These are phyloP conservation scores for Raffaelea albimanens DNA, from an alignment of 2,329 filamentous ascomycete species.

Conservation along the genomic window DNA sequence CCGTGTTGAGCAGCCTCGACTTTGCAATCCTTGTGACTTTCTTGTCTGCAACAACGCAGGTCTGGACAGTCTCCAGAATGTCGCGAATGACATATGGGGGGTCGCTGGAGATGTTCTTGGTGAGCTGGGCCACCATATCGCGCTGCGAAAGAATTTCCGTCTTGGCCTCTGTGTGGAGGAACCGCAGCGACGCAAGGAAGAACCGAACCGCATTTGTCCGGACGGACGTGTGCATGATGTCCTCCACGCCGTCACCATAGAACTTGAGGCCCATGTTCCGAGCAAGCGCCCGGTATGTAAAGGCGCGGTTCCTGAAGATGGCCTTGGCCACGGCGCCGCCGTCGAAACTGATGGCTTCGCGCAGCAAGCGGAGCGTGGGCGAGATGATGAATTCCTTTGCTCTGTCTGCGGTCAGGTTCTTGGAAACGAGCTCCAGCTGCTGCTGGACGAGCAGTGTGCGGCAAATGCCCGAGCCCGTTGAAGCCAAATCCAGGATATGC, in stretches of 20 bases:
- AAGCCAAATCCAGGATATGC: constrained; percentile 60
- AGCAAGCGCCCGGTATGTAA: constrained; percentile 70
- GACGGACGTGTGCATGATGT: constrained; percentile 63
- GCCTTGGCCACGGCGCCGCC: constrained; percentile 70
- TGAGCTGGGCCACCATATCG: constrained; percentile 59
- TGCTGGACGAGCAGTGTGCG: constrained; percentile 72
- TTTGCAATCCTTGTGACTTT: constrained; percentile 67
- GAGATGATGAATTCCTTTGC: constrained; percentile 82
- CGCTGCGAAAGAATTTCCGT: constrained; percentile 73
- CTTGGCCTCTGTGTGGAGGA: constrained; percentile 68
- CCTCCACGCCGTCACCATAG: constrained; percentile 49
- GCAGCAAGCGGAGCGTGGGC: constrained; percentile 75
- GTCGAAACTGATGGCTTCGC: constrained; percentile 78
- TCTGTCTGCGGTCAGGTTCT: constrained; percentile 70
- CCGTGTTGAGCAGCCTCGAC: constrained; percentile 64
- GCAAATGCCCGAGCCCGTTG: constrained; percentile 69
- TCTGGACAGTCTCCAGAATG: constrained; percentile 61
- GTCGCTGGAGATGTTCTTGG: constrained; percentile 70
- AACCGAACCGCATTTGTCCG: constrained; percentile 77
- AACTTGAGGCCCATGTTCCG: constrained; percentile 69
- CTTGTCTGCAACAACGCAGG: constrained; percentile 64
- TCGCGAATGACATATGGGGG: constrained; percentile 66
- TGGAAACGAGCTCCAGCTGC: constrained; percentile 71
- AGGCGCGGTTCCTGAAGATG: constrained; percentile 68
- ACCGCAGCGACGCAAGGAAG: constrained; percentile 68